Evolutionary conservation across 1,139 yeast genomes (phyloP).

Genomic region (Pichia inconspicua): DNA sequence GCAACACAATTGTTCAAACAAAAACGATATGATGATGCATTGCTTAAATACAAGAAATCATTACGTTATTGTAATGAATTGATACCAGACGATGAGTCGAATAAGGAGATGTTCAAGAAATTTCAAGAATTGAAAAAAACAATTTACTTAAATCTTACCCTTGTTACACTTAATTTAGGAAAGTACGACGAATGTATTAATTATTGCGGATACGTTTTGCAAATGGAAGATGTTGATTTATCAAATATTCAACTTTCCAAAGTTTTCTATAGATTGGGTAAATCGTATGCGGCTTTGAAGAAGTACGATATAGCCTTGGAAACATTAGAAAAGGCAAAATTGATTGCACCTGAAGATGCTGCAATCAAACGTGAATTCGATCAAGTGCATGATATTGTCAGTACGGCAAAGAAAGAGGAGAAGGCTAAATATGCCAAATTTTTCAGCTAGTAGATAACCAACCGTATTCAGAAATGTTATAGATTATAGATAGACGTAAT

Average conservation of each 20-base stretch:
- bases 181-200: constrained; percentile 40
- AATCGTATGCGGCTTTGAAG: constrained; percentile 36
- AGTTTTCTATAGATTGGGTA: constrained; percentile 52
- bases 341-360: constrained; percentile 43
- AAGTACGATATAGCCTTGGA: constrained; percentile 44
- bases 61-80: constrained; percentile 62
- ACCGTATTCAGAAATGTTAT: not conserved
- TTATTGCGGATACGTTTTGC: constrained; percentile 50
- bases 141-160: constrained; percentile 51
- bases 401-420: constrained; percentile 37
- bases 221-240: constrained; percentile 31
- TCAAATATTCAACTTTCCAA: constrained; percentile 47
- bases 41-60: constrained; percentile 55
- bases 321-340: constrained; percentile 39
- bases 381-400: constrained; percentile 33
- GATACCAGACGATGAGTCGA: constrained; percentile 62
- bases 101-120: constrained; percentile 42
- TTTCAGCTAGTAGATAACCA: constrained; percentile 8
- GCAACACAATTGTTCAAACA: constrained; percentile 53
- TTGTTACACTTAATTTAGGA: constrained; percentile 42
- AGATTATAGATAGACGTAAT: not conserved
- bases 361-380: constrained; percentile 39
- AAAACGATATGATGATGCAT: constrained; percentile 44
- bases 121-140: constrained; percentile 53
- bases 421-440: constrained; percentile 16